Evolutionary conservation across 108 stramenopile genomes (phyloP).

Genomic region (Skeletonema costatum): DNA sequence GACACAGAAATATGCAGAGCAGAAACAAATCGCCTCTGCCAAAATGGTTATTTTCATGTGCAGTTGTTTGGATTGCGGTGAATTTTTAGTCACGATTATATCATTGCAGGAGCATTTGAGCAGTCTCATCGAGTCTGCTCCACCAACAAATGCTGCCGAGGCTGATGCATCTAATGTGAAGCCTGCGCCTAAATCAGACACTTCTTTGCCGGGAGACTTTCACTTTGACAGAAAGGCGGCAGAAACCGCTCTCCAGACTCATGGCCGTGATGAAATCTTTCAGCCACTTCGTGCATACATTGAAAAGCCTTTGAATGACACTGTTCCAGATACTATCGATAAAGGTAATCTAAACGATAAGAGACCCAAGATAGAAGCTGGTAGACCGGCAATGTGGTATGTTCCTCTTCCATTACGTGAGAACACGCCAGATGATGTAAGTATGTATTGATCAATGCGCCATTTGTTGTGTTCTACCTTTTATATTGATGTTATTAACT

Average conservation of each 20-base stretch:
- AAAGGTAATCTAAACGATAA: slow-evolving; percentile 48
- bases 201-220: background rate
- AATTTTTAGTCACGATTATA: background rate
- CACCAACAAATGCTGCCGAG: background rate
- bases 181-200: background rate
- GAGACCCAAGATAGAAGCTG: slow-evolving; percentile 37
- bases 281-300: slow-evolving; percentile 62
- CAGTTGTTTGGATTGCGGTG: background rate
- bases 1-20: background rate
- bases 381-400: slow-evolving; percentile 53
- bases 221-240: slow-evolving; percentile 21
- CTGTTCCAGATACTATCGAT: slow-evolving; percentile 50
- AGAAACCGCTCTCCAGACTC: slow-evolving; percentile 21
- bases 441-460: background rate
- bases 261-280: slow-evolving; percentile 31
- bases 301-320: slow-evolving; percentile 59
- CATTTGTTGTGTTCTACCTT: background rate
- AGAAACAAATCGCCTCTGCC: background rate
- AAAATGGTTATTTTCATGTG: background rate
- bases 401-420: slow-evolving; percentile 67
- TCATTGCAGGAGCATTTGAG: slow-evolving; percentile 2
- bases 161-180: background rate
- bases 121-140: background rate
- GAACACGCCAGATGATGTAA: slow-evolving; percentile 52
- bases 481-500: background rate